A percentile compares a stretch with the other conserved stretches of the same genome.
phyloP scores from a whole-genome alignment of 208 protist species.

The Blastocrithidia nonstop region DNA sequence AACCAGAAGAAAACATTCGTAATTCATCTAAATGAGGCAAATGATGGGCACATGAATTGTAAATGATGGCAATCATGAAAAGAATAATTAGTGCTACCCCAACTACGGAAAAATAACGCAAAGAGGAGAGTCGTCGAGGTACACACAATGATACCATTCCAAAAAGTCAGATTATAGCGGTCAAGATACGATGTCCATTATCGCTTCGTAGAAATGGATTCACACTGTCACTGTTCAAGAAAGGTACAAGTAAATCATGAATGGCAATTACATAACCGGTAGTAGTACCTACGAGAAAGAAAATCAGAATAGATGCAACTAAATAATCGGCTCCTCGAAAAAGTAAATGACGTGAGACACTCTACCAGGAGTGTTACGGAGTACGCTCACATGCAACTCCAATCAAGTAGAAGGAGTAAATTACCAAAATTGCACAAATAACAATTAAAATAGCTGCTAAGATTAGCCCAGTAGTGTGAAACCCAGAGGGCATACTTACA shows the following conservation, averaged over 20 bases:
- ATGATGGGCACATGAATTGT: conserved; percentile 13
- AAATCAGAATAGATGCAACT: conserved; percentile 20
- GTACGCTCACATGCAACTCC: conserved; percentile 33
- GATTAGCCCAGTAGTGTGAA: conserved; percentile 25
- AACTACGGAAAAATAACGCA: conserved; percentile 53
- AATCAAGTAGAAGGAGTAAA: conserved; percentile 55
- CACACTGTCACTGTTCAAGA: conserved; percentile 12
- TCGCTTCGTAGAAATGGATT: conserved; percentile 10
- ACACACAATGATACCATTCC: conserved; percentile 42
- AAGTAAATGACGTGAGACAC: conserved; percentile 25
- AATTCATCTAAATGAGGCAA: conserved; percentile 18
- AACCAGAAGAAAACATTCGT: conserved; percentile 11
- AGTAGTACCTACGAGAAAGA: conserved; percentile 26
- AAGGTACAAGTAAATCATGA: conserved; percentile 21
- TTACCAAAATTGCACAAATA: conserved; percentile 18
- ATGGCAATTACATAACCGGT: conserved; percentile 44
- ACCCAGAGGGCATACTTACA: conserved; percentile 41
- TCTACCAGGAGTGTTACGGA: conserved; percentile 26
- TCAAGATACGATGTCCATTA: conserved; percentile 24
- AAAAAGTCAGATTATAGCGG: conserved; percentile 24
- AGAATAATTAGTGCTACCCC: conserved; percentile 36
- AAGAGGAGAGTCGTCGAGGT: conserved; percentile 40
- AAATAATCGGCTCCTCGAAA: conserved; percentile 43
- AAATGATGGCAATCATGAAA: conserved; percentile 45
- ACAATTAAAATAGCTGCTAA: conserved; percentile 30